Percentiles rank a stretch among this genome's conserved stretches.
These are phyloP conservation scores for Bryum argenteum DNA, from an alignment of 225 moss, liverwort and hornwort genomes.

Conservation along the genomic window DNA sequence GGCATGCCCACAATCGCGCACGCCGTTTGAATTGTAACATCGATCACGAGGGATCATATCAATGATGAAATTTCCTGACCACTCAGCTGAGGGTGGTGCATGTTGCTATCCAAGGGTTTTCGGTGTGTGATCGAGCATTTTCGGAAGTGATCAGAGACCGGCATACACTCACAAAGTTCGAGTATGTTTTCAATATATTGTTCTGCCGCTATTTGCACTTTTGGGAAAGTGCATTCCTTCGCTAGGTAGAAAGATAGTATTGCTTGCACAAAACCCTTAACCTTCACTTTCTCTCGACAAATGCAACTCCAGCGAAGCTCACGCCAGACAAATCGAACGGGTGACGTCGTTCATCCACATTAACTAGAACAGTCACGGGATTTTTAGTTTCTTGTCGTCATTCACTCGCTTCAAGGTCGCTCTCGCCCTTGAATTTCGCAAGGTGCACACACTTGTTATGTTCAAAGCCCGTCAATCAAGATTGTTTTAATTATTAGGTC, in stretches of 20 bases:
- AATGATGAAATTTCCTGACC: neutral
- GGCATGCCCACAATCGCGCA: too few species aligned
- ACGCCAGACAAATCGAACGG: neutral
- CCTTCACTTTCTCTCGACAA: neutral
- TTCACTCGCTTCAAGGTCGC: neutral
- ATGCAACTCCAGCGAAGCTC: neutral
- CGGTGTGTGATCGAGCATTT: too few species aligned
- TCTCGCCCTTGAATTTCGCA: neutral
- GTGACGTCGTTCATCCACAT: conserved; percentile 32
- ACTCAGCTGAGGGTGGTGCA: conserved; percentile 6
- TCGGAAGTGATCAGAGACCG: neutral
- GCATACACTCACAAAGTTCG: neutral
- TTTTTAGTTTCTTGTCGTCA: conserved; percentile 2
- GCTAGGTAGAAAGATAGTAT: neutral
- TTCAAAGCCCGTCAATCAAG: neutral
- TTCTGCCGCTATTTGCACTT: neutral
- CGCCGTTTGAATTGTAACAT: neutral
- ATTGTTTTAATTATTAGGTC: neutral
- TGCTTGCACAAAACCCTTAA: conserved; percentile 13
- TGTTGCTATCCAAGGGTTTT: conserved; percentile 48
- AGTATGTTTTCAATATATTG: neutral
- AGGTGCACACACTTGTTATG: neutral
- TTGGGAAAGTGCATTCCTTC: neutral
- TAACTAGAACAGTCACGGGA: neutral
- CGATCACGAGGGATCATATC: neutral